phyloP scores from a whole-genome alignment of 257 asterid genomes.

The Nicotiana paniculata region DNA sequence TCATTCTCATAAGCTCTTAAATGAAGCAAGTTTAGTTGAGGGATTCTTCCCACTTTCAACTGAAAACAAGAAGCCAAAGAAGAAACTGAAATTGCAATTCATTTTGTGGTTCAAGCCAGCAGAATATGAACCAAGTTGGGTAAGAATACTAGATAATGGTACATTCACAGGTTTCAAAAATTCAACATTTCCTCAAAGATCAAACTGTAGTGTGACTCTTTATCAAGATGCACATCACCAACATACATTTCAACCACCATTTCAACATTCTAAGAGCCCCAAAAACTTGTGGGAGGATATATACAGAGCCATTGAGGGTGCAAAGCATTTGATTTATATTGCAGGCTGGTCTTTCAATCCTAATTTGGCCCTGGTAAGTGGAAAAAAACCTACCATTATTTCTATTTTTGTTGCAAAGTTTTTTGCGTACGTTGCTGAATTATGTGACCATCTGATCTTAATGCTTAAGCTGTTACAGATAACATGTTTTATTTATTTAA shows the following conservation, averaged over 20 bases:
- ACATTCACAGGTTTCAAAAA: slow-evolving; percentile 58
- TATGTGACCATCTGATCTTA: no score
- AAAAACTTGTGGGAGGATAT: slow-evolving; percentile 78
- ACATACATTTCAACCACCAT: slow-evolving; percentile 48
- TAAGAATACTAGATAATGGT: slow-evolving; percentile 36
- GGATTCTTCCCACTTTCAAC: slow-evolving; percentile 60
- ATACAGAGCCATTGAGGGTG: slow-evolving; percentile 66
- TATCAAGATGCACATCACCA: slow-evolving; percentile 87
- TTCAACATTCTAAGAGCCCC: slow-evolving; percentile 22
- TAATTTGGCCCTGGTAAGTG: slow-evolving; percentile 48
- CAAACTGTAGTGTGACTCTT: slow-evolving; percentile 50
- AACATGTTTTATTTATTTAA: no score
- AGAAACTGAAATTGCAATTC: slow-evolving; percentile 48
- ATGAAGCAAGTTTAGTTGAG: slow-evolving; percentile 46
- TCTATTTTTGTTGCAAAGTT: not conserved
- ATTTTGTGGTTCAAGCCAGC: slow-evolving; percentile 80
- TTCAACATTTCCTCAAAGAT: slow-evolving; percentile 59
- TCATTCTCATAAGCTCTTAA: slow-evolving; percentile 39
- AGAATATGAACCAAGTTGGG: slow-evolving; percentile 53
- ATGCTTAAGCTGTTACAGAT: no score
- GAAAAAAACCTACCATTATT: not conserved
- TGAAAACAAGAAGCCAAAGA: slow-evolving; percentile 42
- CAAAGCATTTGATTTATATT: slow-evolving; percentile 72
- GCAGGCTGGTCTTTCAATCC: slow-evolving; percentile 93
- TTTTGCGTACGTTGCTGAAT: not conserved